These are phyloP conservation scores for Gymnopus androsaceus DNA, from an alignment of 1,284 basidiomycete species.

Conservation along the genomic window DNA sequence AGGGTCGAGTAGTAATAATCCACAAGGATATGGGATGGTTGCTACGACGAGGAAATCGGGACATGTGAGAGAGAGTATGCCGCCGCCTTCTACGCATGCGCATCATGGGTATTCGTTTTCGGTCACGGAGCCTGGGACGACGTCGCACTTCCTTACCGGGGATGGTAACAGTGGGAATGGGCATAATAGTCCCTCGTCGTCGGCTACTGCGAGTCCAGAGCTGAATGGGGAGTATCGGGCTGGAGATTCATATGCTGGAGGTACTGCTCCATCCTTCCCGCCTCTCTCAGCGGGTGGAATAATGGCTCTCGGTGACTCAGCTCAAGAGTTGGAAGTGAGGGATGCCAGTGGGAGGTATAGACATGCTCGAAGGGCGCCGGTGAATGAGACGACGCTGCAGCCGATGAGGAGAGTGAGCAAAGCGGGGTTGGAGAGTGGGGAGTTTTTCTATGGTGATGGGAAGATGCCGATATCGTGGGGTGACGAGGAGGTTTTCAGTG, in stretches of 20 bases:
- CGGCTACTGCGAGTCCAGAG: constrained; percentile 6
- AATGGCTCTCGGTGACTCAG: constrained; percentile 54
- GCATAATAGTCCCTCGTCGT: constrained; percentile 3
- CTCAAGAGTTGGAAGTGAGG: constrained; percentile 83
- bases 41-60: constrained; percentile 38
- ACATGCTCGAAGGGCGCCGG: constrained; percentile 81
- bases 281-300: constrained; percentile 11
- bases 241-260: not conserved
- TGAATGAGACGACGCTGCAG: constrained; percentile 83
- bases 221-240: constrained; percentile 4
- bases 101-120: constrained; percentile 11
- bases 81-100: constrained; percentile 6
- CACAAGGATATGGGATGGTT: constrained; percentile 51
- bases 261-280: constrained; percentile 6
- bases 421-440: constrained; percentile 77
- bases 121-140: constrained; percentile 4
- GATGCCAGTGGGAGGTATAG: constrained; percentile 82
- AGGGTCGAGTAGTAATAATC: constrained; percentile 29
- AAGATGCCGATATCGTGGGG: not conserved
- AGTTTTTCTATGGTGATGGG: constrained; percentile 4
- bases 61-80: constrained; percentile 24
- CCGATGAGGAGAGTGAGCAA: constrained; percentile 86
- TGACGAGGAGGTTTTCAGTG: not conserved
- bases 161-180: not conserved
- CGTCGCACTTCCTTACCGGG: constrained; percentile 1